Evolutionary conservation across 2,329 filamentous ascomycete genomes (phyloP).

Genomic region (Furcasterigmium sp.): DNA sequence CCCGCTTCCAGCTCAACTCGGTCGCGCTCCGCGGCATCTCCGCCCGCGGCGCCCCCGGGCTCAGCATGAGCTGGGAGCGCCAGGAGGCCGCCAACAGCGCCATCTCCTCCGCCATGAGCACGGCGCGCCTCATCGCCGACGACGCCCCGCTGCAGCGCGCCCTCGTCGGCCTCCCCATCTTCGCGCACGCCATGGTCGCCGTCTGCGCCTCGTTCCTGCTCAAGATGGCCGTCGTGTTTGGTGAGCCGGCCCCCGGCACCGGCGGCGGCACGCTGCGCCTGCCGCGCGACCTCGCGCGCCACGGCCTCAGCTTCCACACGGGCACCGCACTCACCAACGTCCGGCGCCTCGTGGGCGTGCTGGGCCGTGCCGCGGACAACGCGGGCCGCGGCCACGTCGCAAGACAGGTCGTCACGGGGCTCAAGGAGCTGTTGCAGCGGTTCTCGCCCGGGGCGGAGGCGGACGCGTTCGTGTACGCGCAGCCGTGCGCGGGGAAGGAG

Average conservation of each 20-base stretch:
- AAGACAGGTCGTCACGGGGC: conserved; percentile 11
- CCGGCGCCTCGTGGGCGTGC: conserved; percentile 6
- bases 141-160: conserved; percentile 24
- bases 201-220: conserved; percentile 28
- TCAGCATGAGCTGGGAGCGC: conserved; percentile 7
- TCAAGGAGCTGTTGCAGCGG: conserved; percentile 12
- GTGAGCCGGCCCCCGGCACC: conserved; percentile 2
- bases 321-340: conserved; percentile 7
- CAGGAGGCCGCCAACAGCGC: conserved; percentile 19
- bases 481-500: not conserved
- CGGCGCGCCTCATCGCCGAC: conserved; percentile 23
- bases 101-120: conserved; percentile 25
- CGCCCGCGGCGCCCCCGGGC: not conserved
- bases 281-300: conserved; percentile 9
- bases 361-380: conserved; percentile 9
- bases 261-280: conserved; percentile 2
- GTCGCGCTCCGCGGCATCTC: conserved; percentile 7
- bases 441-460: conserved; percentile 2
- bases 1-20: conserved; percentile 10
- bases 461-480: conserved; percentile 6
- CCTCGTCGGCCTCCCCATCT: conserved; percentile 27
- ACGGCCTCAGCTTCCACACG: conserved; percentile 11
- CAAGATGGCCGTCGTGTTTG: conserved; percentile 21
- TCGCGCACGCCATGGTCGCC: conserved; percentile 29
- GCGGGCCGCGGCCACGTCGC: conserved; percentile 11